Evolutionary conservation across 768 basidiomycete species (phyloP), one percentile per base, ranked within the genome.

Genomic region (Pleurotus citrinopileatus): DNA sequence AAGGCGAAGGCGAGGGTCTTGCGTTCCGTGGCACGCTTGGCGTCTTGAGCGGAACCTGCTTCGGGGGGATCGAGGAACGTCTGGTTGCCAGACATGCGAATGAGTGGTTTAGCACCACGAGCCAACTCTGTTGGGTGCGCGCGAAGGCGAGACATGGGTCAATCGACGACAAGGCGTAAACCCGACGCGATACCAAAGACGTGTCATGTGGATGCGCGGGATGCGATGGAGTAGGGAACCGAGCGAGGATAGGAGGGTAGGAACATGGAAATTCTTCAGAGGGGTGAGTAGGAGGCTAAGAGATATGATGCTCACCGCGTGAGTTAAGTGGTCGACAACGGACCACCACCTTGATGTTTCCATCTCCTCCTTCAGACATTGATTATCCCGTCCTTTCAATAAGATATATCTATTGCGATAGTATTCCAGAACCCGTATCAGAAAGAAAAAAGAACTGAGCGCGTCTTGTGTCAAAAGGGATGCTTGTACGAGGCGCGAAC

Each of bases 321-420:
- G 87, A 74, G 70, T 99, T 99, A 73, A 98, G 87, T 52, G 96
- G 96, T 61, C 96, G 82, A 78, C 95, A 98, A 86, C 96, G 90
- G 59, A 91, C 87, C 46, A 91, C 89, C 70, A 93, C 90, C 76
- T 92, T 92, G 79, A 92, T 92, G 74, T 92, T 92, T 53, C 89
- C 90, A 67, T 90, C 89, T 61, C 87, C 89, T 62, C 77, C 78
- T 70, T 90, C 89, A 53, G 84, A 80, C 88, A 90, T 88, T 42
- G 63, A 15, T 51, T 44, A 54, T 52, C 48, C 34, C 10, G 23
- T 36, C 29, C 19, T 34, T 51, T 25, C 28, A 36, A 51, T 34
- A 23, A 15, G 28, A 20, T n/a, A 51, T 51, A 37, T 34, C 34
- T 51, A 51, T 10, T 23, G 26, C 23, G 10, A 27, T 26, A 44